Base-by-base conservation (phyloP, 2,329 filamentous ascomycete species). In the Pezicula rhizophila region DNA sequence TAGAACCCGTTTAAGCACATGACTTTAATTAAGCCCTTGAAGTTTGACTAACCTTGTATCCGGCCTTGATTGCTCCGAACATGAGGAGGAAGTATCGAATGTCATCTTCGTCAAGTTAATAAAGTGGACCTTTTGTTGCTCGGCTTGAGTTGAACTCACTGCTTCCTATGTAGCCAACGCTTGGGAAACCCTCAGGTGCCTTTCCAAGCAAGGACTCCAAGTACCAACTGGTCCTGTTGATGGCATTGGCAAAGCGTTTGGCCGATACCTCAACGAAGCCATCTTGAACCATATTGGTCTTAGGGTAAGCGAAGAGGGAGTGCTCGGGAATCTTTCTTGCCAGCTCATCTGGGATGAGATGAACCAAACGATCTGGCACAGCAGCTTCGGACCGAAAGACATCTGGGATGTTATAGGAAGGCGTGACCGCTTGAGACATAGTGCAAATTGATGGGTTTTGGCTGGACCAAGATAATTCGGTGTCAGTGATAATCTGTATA, bases 41-140 rank as follows among this genome's bases (percentile, higher is more conserved):
- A 52, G 50, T n/a, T 45, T 15, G 38, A 54, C 57, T 49, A 50
- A 67, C 67, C 37, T 63, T 57, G 42, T 62, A 70, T 7, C 61
- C 62, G 17, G 58, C 62, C 48, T 70, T 70, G 38, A 66, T 58
- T 26, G 60, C 62, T 0, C 59, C 68, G 25, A 57, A 48, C 25
- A 50, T 49, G 12, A 57, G 42, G 12, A 54, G 15, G 37, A 42
- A 39, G 39, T 56, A 54, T 45, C 56, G 46, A 23, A 59, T 39
- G 34, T 59, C 52, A 48, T 42, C 66, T 34, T 68, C 69, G 0
- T 71, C 73, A 47, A 74, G 33, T 35, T n/a, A 35, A 35, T 35
- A 4, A 35, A 2, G 33, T 35, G 33, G n/a, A 35, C 33, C 2
- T 35, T 35, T n/a, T 11, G n/a, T 35, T n/a, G 33, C 10, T 35